These are phyloP conservation scores for Quercus dentata DNA, from an alignment of 306 rosid species.

Conservation along the genomic window DNA sequence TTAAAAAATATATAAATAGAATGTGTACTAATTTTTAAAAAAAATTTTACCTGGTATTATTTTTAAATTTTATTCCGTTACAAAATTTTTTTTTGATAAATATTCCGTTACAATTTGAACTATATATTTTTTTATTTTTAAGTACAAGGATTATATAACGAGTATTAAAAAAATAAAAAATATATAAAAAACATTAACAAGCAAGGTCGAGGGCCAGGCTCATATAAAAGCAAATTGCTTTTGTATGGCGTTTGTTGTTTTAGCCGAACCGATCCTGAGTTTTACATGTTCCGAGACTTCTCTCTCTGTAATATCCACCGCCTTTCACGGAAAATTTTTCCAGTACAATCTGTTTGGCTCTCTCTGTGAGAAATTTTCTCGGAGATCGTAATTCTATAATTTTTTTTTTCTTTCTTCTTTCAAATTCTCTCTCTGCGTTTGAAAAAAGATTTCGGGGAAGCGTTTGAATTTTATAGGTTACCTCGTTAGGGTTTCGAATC, in stretches of 20 bases:
- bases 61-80: too few species aligned
- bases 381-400: neutral
- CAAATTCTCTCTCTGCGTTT: neutral
- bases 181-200: neutral
- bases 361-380: neutral
- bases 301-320: neutral
- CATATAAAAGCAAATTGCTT: neutral
- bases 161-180: too few species aligned
- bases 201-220: neutral
- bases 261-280: neutral
- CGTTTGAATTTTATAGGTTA: conserved; percentile 7
- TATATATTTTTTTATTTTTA: too few species aligned
- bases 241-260: neutral
- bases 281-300: conserved; percentile 11
- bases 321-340: neutral
- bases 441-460: neutral
- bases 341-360: neutral
- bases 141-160: too few species aligned
- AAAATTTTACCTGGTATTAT: too few species aligned
- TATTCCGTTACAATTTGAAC: too few species aligned
- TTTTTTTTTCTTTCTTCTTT: neutral
- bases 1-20: too few species aligned
- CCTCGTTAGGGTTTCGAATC: conserved; percentile 13
- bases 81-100: too few species aligned
- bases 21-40: too few species aligned